Evolutionary conservation across 2,329 filamentous ascomycete genomes (phyloP).

Genomic region (Talaromyces rugulosus): DNA sequence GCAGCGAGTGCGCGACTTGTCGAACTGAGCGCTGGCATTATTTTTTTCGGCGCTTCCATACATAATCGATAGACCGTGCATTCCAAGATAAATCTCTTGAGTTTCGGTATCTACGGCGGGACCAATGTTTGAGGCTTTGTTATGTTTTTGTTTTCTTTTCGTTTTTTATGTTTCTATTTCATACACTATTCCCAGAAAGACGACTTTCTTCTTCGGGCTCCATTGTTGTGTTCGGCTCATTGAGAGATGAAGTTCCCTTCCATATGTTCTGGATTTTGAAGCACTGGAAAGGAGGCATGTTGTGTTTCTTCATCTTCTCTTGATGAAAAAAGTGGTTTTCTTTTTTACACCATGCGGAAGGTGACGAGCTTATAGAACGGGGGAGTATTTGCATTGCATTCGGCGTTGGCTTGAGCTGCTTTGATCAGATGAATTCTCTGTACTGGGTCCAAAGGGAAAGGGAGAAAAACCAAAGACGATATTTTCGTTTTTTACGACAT

Average conservation of each 20-base stretch:
- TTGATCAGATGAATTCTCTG: slow-evolving; percentile 28
- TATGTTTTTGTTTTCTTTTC: slow-evolving; percentile 13
- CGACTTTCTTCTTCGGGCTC: slow-evolving; percentile 25
- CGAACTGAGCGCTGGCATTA: slow-evolving; percentile 34
- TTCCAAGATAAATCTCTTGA: slow-evolving; percentile 38
- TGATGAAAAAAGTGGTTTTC: slow-evolving; percentile 11
- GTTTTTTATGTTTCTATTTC: slow-evolving; percentile 9
- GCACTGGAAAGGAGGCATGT: slow-evolving; percentile 12
- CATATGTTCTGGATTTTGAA: slow-evolving; percentile 11
- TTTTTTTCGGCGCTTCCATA: not conserved
- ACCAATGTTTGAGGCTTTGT: slow-evolving; percentile 15
- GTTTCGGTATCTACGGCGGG: slow-evolving; percentile 39
- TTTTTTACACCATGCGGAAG: slow-evolving; percentile 15
- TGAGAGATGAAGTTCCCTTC: not conserved
- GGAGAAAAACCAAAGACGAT: slow-evolving; percentile 21
- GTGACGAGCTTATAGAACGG: slow-evolving; percentile 26
- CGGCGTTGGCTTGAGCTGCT: slow-evolving; percentile 40
- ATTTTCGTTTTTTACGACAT: slow-evolving; percentile 17
- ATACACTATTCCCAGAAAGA: slow-evolving; percentile 14
- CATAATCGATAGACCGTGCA: slow-evolving; percentile 36
- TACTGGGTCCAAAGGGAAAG: slow-evolving; percentile 27
- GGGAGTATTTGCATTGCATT: slow-evolving; percentile 37
- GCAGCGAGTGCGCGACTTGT: slow-evolving; percentile 35
- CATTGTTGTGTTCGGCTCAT: slow-evolving; percentile 10
- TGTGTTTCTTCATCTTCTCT: slow-evolving; percentile 21